A percentile compares a stretch with the other conserved stretches of the same genome.
Evolutionary conservation across 495 filamentous ascomycete species (phyloP).

Genomic region (Poronia punctata): DNA sequence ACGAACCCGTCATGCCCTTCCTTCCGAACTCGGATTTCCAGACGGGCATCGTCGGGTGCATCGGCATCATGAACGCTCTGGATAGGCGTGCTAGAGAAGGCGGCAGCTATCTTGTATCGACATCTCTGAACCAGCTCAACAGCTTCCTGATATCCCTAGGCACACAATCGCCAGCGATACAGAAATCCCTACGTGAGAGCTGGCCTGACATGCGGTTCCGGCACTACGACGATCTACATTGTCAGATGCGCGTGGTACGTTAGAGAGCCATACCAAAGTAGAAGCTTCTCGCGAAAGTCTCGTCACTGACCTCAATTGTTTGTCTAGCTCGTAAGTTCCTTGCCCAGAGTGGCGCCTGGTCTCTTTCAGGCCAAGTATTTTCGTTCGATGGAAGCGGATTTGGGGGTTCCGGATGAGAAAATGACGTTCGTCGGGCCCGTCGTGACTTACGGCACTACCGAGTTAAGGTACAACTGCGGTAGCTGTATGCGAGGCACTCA

Average conservation of each 20-base stretch:
- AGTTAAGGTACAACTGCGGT: conserved; percentile 17
- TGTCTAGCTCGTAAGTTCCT: conserved; percentile 8
- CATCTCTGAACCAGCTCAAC: conserved; percentile 54
- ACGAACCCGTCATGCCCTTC: conserved; percentile 53
- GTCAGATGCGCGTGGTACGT: conserved; percentile 26
- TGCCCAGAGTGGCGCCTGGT: conserved; percentile 15
- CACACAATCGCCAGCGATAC: conserved; percentile 32
- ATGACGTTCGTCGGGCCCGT: conserved; percentile 23
- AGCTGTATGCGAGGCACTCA: conserved; percentile 25
- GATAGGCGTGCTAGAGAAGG: conserved; percentile 43
- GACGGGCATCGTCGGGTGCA: conserved; percentile 48
- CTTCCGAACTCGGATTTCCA: conserved; percentile 62
- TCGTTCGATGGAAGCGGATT: conserved; percentile 15
- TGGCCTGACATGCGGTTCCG: conserved; percentile 22
- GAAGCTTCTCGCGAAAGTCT: neutral
- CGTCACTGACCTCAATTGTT: neutral
- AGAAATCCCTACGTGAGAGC: conserved; percentile 14
- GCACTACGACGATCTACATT: conserved; percentile 23
- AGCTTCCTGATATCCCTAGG: conserved; percentile 52
- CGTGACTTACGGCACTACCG: conserved; percentile 20
- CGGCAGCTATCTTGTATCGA: conserved; percentile 48
- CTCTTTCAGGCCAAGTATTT: conserved; percentile 18
- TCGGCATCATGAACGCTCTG: conserved; percentile 48
- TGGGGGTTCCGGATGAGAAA: conserved; percentile 20
- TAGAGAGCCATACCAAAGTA: too few relatives aligned